A percentile compares a stretch with the other conserved stretches of the same genome.
These are phyloP conservation scores for Calycina marina DNA, from an alignment of 2,329 filamentous ascomycete genomes.

Conservation along the genomic window DNA sequence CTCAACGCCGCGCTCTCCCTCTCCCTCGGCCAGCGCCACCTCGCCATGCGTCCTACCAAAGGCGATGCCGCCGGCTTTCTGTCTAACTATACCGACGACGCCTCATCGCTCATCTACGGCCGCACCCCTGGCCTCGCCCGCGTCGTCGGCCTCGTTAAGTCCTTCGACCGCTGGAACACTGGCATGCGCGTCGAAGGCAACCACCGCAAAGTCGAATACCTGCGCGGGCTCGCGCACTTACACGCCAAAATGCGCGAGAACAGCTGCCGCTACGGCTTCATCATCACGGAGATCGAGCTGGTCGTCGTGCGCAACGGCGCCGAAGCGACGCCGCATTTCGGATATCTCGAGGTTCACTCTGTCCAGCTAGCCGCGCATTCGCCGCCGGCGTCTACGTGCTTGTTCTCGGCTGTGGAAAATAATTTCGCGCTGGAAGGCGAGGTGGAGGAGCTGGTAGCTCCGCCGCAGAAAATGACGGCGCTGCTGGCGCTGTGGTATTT, in stretches of 20 bases:
- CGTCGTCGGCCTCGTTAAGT: conserved; percentile 75
- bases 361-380: conserved; percentile 37
- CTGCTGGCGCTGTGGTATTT: conserved; percentile 65
- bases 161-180: conserved; percentile 89
- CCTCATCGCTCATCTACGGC: conserved; percentile 31
- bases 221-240: conserved; percentile 70
- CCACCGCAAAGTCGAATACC: conserved; percentile 76
- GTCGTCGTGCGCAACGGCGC: conserved; percentile 73
- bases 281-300: conserved; percentile 90
- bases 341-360: conserved; percentile 64
- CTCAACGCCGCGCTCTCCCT: conserved; percentile 73
- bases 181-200: conserved; percentile 80
- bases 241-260: conserved; percentile 91
- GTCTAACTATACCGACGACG: conserved; percentile 36
- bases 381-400: conserved; percentile 8
- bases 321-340: conserved; percentile 64
- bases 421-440: conserved; percentile 17
- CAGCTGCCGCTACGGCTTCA: conserved; percentile 85
- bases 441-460: conserved; percentile 26
- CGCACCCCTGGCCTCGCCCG: conserved; percentile 42
- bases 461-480: conserved; percentile 58
- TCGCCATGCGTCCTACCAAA: conserved; percentile 23
- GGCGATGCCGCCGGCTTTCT: conserved; percentile 27
- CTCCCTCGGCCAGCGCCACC: conserved; percentile 52
- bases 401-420: conserved; percentile 13